phyloP scores from a whole-genome alignment of 2,329 filamentous ascomycete genomes.

The Xylariaceae sp. region DNA sequence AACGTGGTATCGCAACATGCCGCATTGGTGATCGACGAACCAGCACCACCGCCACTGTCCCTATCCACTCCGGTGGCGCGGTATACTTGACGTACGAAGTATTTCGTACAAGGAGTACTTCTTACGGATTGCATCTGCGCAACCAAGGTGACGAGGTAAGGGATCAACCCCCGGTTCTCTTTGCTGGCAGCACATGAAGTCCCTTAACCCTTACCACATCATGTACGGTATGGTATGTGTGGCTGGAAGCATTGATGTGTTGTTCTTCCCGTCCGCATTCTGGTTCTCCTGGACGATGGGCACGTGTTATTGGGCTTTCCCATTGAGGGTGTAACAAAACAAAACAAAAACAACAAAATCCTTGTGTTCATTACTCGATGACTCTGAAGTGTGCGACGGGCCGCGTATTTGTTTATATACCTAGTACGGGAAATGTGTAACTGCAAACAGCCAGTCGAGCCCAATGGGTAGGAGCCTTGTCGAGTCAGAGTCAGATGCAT shows the following conservation, averaged over 20 bases:
- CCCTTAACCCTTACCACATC: not conserved
- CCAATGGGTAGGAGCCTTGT: too few relatives aligned
- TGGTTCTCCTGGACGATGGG: not conserved
- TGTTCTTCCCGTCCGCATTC: conserved; percentile 7
- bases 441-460: too few relatives aligned
- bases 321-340: conserved; percentile 1
- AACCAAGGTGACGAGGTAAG: conserved; percentile 6
- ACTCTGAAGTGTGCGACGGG: too few relatives aligned
- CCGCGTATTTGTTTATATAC: too few relatives aligned
- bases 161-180: not conserved
- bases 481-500: too few relatives aligned
- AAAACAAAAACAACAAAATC: conserved; percentile 4
- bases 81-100: not conserved
- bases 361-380: too few relatives aligned
- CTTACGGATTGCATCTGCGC: not conserved
- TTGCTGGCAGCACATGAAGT: conserved; percentile 18
- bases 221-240: not conserved
- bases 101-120: too few relatives aligned
- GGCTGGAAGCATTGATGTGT: conserved; percentile 14
- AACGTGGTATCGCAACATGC: conserved; percentile 14
- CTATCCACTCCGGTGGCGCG: conserved; percentile 16
- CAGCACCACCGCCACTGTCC: conserved; percentile 7
- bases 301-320: conserved; percentile 5
- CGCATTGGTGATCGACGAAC: conserved; percentile 17
- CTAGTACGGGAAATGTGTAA: too few relatives aligned